Base-by-base conservation (phyloP, 2,329 filamentous ascomycete species). In the Fusarium brachygibbosum region DNA sequence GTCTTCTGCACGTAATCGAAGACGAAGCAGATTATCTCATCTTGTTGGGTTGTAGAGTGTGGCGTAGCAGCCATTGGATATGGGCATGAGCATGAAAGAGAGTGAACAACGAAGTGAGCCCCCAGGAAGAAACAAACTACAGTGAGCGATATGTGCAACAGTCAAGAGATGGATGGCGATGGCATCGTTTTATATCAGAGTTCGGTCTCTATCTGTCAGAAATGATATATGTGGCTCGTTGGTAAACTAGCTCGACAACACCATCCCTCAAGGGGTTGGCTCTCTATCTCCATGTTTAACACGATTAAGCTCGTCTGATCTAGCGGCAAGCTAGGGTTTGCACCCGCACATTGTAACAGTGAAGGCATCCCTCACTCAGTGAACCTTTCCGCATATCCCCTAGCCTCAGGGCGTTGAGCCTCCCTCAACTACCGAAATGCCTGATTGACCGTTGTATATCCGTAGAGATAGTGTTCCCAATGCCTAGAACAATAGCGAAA, bases 251-350 rank as follows among this genome's bases (percentile, higher is more conserved):
- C 23, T 38, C 16, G 13, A 51, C 48, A 72, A 51, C 49, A 66
- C 64, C 68, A 66, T 74, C 55, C 53, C 68, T 56, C 57, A 74
- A 68, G 46, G 52, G 70, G 66, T 63, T 51, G 48, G 46, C n/a
- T 51, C 34, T 40, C 48, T 29, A 74, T 66, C 63, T 57, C 63
- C 66, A 67, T 67, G 23, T 40, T 52, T 37, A 52, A 23, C 44
- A 49, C 63, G 60, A 74, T 74, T 74, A 74, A 74, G 70, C 70
- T 74, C 69, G 57, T 65, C 62, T 48, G 49, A 53, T 57, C 69
- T 63, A 71, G 60, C 61, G 55, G 60, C 57, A 69, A 61, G 59
- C 69, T 57, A 63, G 72, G 72, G 70, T 71, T 61, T 58, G 60
- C 70, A 68, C 60, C 72, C 69, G 58, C 64, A 58, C 48, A 49